Conservation (phyloP, 2,329 filamentous ascomycete species). For the Sarocladium kiliense region DNA sequence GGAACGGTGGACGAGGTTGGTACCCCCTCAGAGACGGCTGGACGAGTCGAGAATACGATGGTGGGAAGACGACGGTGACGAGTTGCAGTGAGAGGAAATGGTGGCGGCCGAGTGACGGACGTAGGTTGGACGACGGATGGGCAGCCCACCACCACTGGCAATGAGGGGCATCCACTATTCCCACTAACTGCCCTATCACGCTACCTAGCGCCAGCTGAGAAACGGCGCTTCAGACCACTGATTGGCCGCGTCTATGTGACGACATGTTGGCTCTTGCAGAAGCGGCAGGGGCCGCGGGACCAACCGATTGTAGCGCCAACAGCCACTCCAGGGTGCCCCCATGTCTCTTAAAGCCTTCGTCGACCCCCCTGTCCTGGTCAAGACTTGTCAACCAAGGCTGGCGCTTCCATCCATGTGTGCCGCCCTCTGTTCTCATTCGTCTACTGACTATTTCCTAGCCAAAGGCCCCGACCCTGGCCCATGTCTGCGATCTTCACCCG, state of each 20-base stretch:
- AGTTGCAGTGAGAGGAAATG: background rate
- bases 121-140: background rate
- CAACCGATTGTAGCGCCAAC: slow-evolving; percentile 36
- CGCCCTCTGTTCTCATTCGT: background rate
- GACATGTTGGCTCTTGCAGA: slow-evolving; percentile 38
- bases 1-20: background rate
- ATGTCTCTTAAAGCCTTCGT: background rate
- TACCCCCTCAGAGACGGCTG: background rate
- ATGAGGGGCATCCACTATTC: background rate
- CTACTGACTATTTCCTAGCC: background rate
- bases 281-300: slow-evolving; percentile 40
- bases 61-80: background rate
- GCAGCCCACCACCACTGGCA: background rate
- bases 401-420: background rate
- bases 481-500: slow-evolving; percentile 7
- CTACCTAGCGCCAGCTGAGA: slow-evolving; percentile 7
- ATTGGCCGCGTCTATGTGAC: slow-evolving; percentile 39
- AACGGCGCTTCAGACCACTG: slow-evolving; percentile 13
- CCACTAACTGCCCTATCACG: slow-evolving; percentile 7
- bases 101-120: slow-evolving; percentile 4
- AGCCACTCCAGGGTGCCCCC: slow-evolving; percentile 5
- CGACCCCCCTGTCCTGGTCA: background rate
- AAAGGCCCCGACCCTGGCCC: background rate
- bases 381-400: slow-evolving; percentile 4
- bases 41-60: background rate